phyloP scores from a whole-genome alignment of 495 filamentous ascomycete species.

The Penicillium argentinense region DNA sequence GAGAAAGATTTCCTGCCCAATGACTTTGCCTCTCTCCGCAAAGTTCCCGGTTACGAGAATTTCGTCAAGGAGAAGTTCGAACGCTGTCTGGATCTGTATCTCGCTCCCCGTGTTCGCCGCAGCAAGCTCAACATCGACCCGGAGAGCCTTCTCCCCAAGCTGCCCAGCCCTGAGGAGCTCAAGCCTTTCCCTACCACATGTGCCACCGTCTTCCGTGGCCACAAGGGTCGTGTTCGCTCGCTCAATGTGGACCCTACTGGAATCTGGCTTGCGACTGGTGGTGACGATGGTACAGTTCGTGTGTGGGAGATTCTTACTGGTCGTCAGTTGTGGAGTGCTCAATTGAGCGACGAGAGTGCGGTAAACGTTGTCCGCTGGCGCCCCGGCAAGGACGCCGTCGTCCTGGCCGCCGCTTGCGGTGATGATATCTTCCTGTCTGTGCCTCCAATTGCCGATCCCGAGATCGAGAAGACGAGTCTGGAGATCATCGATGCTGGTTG shows the following conservation, averaged over 20 bases:
- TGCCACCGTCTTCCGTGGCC: slow-evolving; percentile 79
- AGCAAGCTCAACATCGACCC: slow-evolving; percentile 97
- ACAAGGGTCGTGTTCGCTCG: slow-evolving; percentile 84
- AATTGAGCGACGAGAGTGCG: slow-evolving; percentile 75
- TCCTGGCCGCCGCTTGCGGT: slow-evolving; percentile 79
- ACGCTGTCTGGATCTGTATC: slow-evolving; percentile 89
- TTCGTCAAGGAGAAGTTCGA: slow-evolving; percentile 97
- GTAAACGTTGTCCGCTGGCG: slow-evolving; percentile 90
- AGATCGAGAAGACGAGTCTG: slow-evolving; percentile 69
- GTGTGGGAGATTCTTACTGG: slow-evolving; percentile 90
- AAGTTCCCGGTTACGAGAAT: slow-evolving; percentile 87
- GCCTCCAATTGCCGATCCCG: slow-evolving; percentile 69
- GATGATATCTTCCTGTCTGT: slow-evolving; percentile 84
- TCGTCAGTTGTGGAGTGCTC: slow-evolving; percentile 81
- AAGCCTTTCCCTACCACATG: slow-evolving; percentile 90
- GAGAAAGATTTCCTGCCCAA: slow-evolving; percentile 85
- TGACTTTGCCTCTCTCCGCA: slow-evolving; percentile 77
- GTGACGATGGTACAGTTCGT: slow-evolving; percentile 89
- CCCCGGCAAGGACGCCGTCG: slow-evolving; percentile 73
- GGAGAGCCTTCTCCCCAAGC: slow-evolving; percentile 86
- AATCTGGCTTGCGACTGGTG: slow-evolving; percentile 81
- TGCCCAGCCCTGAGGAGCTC: slow-evolving; percentile 91
- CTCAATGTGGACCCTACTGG: slow-evolving; percentile 77
- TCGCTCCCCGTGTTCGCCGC: slow-evolving; percentile 86
- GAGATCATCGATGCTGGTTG: slow-evolving; percentile 83